These are phyloP conservation scores for Acanthamoeba castellanii DNA, from an alignment of 208 protist species.

Conservation along the genomic window DNA sequence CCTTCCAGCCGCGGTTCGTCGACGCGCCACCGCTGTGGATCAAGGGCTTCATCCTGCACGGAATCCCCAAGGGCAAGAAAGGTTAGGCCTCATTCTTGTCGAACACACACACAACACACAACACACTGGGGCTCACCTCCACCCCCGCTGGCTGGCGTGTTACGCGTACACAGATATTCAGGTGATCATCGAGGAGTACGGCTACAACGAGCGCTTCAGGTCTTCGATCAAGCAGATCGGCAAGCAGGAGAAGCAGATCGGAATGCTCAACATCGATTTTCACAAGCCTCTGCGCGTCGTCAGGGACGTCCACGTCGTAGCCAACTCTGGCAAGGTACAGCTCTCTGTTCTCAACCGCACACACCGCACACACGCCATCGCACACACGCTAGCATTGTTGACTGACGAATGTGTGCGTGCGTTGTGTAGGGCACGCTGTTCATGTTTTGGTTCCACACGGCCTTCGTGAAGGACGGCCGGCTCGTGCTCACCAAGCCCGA, in stretches of 20 bases:
- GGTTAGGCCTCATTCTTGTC: background rate
- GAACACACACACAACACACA: no score
- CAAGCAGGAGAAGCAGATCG: conserved; percentile 54
- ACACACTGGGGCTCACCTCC: no score
- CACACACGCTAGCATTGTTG: background rate
- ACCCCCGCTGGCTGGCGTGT: no score
- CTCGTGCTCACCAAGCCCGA: conserved; percentile 29
- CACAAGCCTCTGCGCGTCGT: conserved; percentile 42
- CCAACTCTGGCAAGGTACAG: conserved; percentile 27
- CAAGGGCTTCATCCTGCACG: conserved; percentile 30
- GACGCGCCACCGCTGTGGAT: conserved; percentile 38
- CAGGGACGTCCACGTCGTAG: conserved; percentile 11
- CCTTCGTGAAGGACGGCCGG: conserved; percentile 39
- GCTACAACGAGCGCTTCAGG: conserved; percentile 51
- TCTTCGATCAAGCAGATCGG: conserved; percentile 32
- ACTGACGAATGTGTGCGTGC: background rate
- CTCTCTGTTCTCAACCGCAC: no score
- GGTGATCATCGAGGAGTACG: conserved; percentile 52
- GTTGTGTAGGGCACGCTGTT: conserved; percentile 10
- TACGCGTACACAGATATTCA: background rate
- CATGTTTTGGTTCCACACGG: conserved; percentile 65
- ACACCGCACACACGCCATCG: no score
- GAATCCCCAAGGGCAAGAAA: conserved; percentile 45
- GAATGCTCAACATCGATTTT: conserved; percentile 29
- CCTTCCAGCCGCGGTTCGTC: conserved; percentile 30